These are phyloP conservation scores for Pseudonitzschia delicatissima DNA, from an alignment of 108 stramenopile genomes.

Conservation along the genomic window DNA sequence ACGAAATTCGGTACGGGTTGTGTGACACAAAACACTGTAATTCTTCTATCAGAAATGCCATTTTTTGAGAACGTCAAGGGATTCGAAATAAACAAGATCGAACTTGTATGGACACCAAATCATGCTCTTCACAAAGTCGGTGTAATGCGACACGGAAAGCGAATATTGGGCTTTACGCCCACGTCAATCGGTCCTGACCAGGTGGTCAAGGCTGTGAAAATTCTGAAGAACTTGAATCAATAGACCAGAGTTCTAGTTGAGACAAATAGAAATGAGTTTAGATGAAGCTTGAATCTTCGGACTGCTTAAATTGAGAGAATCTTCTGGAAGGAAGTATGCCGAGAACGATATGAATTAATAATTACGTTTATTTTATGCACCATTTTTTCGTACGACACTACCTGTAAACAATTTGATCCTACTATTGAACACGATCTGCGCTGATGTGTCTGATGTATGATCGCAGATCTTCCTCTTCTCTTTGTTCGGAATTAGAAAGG, in stretches of 20 bases:
- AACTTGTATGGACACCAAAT: constrained; percentile 11
- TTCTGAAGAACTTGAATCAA: constrained; percentile 16
- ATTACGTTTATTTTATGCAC: no score
- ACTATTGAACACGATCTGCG: background rate
- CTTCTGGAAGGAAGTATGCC: no score
- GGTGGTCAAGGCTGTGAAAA: constrained; percentile 1
- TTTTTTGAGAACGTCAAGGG: constrained; percentile 16
- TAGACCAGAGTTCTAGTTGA: no score
- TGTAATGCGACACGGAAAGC: constrained; percentile 24
- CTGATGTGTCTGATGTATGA: background rate
- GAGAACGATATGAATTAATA: no score
- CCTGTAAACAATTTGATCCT: no score
- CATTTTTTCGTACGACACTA: background rate
- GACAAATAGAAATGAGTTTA: no score
- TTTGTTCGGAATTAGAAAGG: background rate
- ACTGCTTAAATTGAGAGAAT: no score
- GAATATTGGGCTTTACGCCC: constrained; percentile 26
- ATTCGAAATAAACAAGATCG: constrained; percentile 21
- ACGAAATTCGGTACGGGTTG: constrained; percentile 28
- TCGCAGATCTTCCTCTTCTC: background rate
- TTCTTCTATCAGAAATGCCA: constrained; percentile 18
- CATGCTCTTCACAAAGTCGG: constrained; percentile 20
- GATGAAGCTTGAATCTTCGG: no score
- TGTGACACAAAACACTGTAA: constrained; percentile 20
- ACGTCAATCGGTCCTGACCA: constrained; percentile 4